Evolutionary conservation across 2,329 filamentous ascomycete genomes (phyloP).

Genomic region (Coniochaeta sp.): DNA sequence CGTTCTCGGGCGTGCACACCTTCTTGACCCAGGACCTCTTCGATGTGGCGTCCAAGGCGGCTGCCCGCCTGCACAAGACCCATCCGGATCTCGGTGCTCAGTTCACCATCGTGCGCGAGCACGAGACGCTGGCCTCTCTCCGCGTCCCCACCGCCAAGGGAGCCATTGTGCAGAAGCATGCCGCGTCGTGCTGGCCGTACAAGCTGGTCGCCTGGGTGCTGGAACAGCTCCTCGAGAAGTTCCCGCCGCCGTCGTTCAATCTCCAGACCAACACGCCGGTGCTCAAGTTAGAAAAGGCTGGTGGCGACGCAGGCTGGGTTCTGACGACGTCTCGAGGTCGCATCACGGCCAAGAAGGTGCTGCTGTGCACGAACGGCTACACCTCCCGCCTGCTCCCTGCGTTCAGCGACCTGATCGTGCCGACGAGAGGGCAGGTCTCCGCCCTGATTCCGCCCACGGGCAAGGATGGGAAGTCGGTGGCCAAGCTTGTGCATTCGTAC

Average conservation of each 20-base stretch:
- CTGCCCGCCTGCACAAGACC: slow-evolving; percentile 38
- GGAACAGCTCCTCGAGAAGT: slow-evolving; percentile 41
- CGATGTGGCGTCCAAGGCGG: slow-evolving; percentile 38
- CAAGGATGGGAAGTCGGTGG: slow-evolving; percentile 13
- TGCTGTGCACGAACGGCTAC: slow-evolving; percentile 80
- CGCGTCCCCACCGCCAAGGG: slow-evolving; percentile 51
- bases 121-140: slow-evolving; percentile 37
- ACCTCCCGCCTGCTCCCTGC: slow-evolving; percentile 66
- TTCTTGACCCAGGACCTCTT: slow-evolving; percentile 53
- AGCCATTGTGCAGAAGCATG: slow-evolving; percentile 56
- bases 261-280: slow-evolving; percentile 70
- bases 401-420: slow-evolving; percentile 66
- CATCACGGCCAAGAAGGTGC: slow-evolving; percentile 53
- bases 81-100: slow-evolving; percentile 51
- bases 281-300: slow-evolving; percentile 27
- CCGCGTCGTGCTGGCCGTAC: slow-evolving; percentile 74
- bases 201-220: slow-evolving; percentile 72
- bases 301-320: slow-evolving; percentile 38
- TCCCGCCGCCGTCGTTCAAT: slow-evolving; percentile 47
- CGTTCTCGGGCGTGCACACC: slow-evolving; percentile 55
- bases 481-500: slow-evolving; percentile 48
- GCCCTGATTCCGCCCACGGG: slow-evolving; percentile 50
- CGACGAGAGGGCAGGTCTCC: slow-evolving; percentile 67
- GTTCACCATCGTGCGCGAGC: slow-evolving; percentile 29
- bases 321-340: slow-evolving; percentile 63